Percentiles rank a stretch among this genome's conserved stretches.
These are phyloP conservation scores for Casuarina equisetifolia DNA, from an alignment of 306 rosid genomes.

Conservation along the genomic window DNA sequence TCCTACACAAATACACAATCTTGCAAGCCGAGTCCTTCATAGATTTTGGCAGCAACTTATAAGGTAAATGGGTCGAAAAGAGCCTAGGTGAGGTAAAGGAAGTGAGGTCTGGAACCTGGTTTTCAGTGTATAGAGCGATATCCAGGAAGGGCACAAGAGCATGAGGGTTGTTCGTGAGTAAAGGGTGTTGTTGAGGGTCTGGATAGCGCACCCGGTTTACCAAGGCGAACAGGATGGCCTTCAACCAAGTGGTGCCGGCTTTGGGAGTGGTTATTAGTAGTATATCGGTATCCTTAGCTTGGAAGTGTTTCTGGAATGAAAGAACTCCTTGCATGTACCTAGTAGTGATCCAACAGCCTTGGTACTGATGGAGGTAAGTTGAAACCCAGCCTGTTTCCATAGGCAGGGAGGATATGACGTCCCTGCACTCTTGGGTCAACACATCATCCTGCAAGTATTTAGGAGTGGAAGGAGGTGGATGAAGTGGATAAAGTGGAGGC, in stretches of 20 bases:
- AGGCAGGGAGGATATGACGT: constrained; percentile 20
- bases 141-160: constrained; percentile 34
- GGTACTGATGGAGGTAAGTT: constrained; percentile 23
- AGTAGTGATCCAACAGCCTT: constrained; percentile 34
- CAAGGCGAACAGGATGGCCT: constrained; percentile 21
- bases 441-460: constrained; percentile 13
- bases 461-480: constrained; percentile 9
- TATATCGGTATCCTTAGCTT: constrained; percentile 23
- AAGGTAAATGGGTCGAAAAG: neutral
- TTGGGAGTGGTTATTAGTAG: constrained; percentile 31
- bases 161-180: constrained; percentile 34
- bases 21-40: neutral
- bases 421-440: constrained; percentile 21
- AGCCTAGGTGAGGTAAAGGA: neutral
- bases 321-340: constrained; percentile 21
- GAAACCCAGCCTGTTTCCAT: constrained; percentile 25
- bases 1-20: constrained; percentile 11
- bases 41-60: neutral
- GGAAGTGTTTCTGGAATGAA: constrained; percentile 26
- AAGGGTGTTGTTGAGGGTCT: constrained; percentile 16
- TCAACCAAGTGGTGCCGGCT: constrained; percentile 44
- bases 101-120: constrained; percentile 3
- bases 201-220: constrained; percentile 14
- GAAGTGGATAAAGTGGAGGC: neutral
- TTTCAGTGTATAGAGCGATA: neutral